Evolutionary conservation across 768 basidiomycete species (phyloP), one percentile per base, ranked within the genome.

Genomic region (Russula abietina): DNA sequence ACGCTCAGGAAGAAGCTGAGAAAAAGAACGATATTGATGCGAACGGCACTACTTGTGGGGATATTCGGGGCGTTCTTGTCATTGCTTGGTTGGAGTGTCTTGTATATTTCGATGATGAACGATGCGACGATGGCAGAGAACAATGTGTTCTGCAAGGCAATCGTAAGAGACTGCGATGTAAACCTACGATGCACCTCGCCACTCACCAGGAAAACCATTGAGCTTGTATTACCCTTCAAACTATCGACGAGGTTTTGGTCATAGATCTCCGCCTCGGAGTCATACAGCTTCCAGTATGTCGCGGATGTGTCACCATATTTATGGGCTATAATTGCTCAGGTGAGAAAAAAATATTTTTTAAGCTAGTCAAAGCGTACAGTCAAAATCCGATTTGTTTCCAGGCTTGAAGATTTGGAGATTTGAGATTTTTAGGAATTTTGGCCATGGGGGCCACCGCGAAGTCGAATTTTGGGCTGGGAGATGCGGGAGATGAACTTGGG

Each of bases 61-160:
- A 38, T n/a, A 19, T 41, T 30, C n/a, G n/a, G 0, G 9, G 43
- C 8, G 9, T 22, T 9, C n/a, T 45, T 19, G 9, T n/a, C n/a
- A 45, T 45, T 45, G 2, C 9, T n/a, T 41, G 68, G 64, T 14
- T 49, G 52, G 17, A 69, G 51, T 0, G 19, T 55, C 50, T 65
- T 57, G 58, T 69, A 69, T 48, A 58, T 63, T 53, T 68, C 58
- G 45, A 68, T 61, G 48, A 69, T 60, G 24, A 69, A 68, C 26
- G 61, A 50, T 38, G 67, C 60, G 30, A 69, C 57, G n/a, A 62
- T 68, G n/a, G 65, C 51, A 28, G 68, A 66, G 55, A 69, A 69
- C 12, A 69, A 22, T 12, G 60, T 33, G 41, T 46, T 63, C 62
- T 63, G 22, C 11, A n/a, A 48, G 4, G 28, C 12, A 36, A 48